These are phyloP conservation scores for Pseudognaphalium luteoalbum DNA, from an alignment of 129 eudicot genomes.

Conservation along the genomic window DNA sequence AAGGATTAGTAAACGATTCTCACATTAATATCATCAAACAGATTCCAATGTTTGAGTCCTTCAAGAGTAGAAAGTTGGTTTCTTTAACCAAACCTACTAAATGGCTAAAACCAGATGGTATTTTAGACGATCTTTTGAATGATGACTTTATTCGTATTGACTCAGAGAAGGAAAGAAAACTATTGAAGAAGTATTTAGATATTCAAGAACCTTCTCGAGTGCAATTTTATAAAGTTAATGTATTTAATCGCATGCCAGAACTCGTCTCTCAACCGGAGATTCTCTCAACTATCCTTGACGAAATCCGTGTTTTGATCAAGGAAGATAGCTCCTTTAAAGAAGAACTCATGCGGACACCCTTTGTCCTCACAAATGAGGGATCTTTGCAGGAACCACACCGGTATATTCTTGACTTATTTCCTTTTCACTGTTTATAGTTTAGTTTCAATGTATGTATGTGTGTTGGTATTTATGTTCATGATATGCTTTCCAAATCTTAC, in stretches of 20 bases:
- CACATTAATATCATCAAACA: slow-evolving; percentile 60
- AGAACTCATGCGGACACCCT: slow-evolving; percentile 65
- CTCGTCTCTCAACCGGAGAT: slow-evolving; percentile 53
- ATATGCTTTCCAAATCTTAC: slow-evolving; percentile 29
- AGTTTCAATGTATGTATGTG: not conserved
- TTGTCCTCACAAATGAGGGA: slow-evolving; percentile 73
- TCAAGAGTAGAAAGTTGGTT: slow-evolving; percentile 64
- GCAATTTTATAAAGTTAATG: slow-evolving; percentile 74
- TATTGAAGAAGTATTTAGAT: slow-evolving; percentile 57
- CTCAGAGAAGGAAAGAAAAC: slow-evolving; percentile 78
- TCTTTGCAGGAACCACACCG: slow-evolving; percentile 82
- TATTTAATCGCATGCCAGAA: slow-evolving; percentile 72
- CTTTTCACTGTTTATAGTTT: slow-evolving; percentile 5
- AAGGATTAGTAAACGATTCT: slow-evolving; percentile 44
- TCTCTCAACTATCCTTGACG: slow-evolving; percentile 62
- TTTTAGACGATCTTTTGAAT: slow-evolving; percentile 69
- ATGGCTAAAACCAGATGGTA: slow-evolving; percentile 86
- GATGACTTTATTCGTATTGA: slow-evolving; percentile 86
- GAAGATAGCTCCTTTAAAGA: slow-evolving; percentile 69
- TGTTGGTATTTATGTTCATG: slow-evolving; percentile 2
- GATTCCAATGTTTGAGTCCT: slow-evolving; percentile 95
- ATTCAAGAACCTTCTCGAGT: slow-evolving; percentile 70
- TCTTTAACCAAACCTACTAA: slow-evolving; percentile 60
- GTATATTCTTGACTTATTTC: slow-evolving; percentile 37
- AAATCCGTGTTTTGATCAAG: slow-evolving; percentile 62